Percentiles rank a stretch among this genome's conserved stretches.
Evolutionary conservation across 768 basidiomycete genomes (phyloP).

Genomic region (Boletus sensibilis): DNA sequence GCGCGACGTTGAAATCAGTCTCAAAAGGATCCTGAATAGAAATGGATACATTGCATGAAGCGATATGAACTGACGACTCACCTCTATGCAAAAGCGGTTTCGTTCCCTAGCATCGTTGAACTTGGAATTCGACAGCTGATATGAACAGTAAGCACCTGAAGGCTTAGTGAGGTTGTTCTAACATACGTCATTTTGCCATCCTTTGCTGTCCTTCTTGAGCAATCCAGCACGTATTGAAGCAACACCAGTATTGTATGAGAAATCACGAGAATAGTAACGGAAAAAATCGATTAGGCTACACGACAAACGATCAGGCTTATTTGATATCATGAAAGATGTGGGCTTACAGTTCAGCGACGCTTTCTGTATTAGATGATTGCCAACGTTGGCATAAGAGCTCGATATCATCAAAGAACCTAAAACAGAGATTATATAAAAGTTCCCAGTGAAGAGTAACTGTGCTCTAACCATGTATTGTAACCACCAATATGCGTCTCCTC

Average conservation of each 20-base stretch:
- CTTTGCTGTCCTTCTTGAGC: slow-evolving; percentile 87
- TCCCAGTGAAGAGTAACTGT: slow-evolving; percentile 1
- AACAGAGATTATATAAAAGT: slow-evolving; percentile 9
- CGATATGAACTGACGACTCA: slow-evolving; percentile 32
- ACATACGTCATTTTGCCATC: slow-evolving; percentile 91
- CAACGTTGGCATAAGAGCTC: slow-evolving; percentile 88
- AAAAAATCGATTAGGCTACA: slow-evolving; percentile 94
- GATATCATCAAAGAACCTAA: slow-evolving; percentile 96
- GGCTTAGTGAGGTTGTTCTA: not conserved
- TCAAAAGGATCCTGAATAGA: slow-evolving; percentile 87
- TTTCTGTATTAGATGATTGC: slow-evolving; percentile 91
- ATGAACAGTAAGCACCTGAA: slow-evolving; percentile 7
- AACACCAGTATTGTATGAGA: slow-evolving; percentile 87
- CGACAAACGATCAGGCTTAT: slow-evolving; percentile 8
- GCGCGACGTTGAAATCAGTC: slow-evolving; percentile 91
- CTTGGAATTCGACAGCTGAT: slow-evolving; percentile 49
- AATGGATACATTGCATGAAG: not conserved
- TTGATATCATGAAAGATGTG: not conserved
- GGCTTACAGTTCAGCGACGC: slow-evolving; percentile 86
- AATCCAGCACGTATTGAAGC: slow-evolving; percentile 88
- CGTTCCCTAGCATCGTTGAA: slow-evolving; percentile 78
- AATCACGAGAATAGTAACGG: slow-evolving; percentile 93
- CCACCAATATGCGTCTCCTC: slow-evolving; percentile 80
- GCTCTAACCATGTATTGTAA: slow-evolving; percentile 72
- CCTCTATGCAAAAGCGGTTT: slow-evolving; percentile 96